Evolutionary conservation across 1,139 yeast species (phyloP), one percentile per base, ranked within the genome.

Genomic region (Diutina sp.): DNA sequence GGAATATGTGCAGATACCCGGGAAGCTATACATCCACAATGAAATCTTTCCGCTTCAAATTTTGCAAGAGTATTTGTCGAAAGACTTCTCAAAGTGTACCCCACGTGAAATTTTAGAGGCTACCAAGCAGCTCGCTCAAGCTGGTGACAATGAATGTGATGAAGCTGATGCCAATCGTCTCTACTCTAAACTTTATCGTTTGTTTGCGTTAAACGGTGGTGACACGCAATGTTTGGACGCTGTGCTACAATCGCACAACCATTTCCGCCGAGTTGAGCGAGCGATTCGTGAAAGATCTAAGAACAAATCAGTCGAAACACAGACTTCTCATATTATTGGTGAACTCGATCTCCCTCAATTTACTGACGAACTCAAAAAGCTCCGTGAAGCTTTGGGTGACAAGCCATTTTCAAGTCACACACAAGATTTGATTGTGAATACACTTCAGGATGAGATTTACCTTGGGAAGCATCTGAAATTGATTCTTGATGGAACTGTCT

Each of bases 221-320:
- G 28, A 52, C 8, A 29, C 46, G 14, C 18, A 28, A 12, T 44
- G 55, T 28, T 44, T 63, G 69, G 7, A 55, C 44, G 63, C 70
- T 2, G 63, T 73, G 2, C 59, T 72, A 50, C 62, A 63, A 14
- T 68, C 68, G 46, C 70, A 69, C 56, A 50, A 57, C 9, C 69
- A 65, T 3, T 68, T 71, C 56, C 65, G 64, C 6, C 57, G 60
- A 14, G 62, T 69, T 51, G 74, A 69, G 57, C 58, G 59, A 30
- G 62, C 62, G 41, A 54, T 64, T 29, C 58, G 58, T 8, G 56
- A 58, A n/a, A 61, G 58, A 52, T 58, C 55, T 46, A 28, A 46
- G 21, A 12, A 14, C 9, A 14, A 46, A 45, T 28, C 44, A 11
- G 21, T 21, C 32, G 35, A 14, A 9, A 48, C 54, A 5, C 29